Evolutionary conservation across 495 filamentous ascomycete genomes (phyloP).

Genomic region (Hypoxylon lenormandii): DNA sequence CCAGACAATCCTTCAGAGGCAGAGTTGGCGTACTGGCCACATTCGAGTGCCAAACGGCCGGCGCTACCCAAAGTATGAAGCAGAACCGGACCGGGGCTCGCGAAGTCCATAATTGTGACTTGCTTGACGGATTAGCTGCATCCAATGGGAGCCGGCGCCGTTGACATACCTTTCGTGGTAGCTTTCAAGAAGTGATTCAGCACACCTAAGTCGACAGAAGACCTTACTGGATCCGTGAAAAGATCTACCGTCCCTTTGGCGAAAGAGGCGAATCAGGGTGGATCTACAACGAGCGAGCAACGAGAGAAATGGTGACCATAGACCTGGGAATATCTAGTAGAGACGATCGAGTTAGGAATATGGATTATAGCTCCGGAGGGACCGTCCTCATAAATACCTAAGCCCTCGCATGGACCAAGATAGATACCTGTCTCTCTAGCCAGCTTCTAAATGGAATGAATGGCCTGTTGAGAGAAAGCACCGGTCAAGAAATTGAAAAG

Average conservation of each 20-base stretch:
- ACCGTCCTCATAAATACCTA: background rate
- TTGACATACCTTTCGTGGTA: constrained; percentile 34
- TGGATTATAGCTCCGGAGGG: background rate
- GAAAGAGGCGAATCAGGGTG: constrained; percentile 3
- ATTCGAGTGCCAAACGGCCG: constrained; percentile 16
- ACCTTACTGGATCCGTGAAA: constrained; percentile 22
- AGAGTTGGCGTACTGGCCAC: constrained; percentile 42
- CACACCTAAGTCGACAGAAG: constrained; percentile 11
- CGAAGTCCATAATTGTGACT: constrained; percentile 33
- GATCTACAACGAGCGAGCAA: constrained; percentile 4
- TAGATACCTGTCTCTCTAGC: background rate
- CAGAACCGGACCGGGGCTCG: constrained; percentile 42
- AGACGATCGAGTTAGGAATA: background rate
- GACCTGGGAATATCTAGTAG: background rate
- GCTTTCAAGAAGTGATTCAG: constrained; percentile 12
- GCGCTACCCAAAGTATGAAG: constrained; percentile 30
- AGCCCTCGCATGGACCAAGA: background rate
- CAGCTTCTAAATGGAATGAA: background rate
- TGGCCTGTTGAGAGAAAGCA: too few species aligned
- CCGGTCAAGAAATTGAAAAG: too few species aligned
- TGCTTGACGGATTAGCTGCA: constrained; percentile 16
- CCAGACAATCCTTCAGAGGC: constrained; percentile 46
- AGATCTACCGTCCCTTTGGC: constrained; percentile 14
- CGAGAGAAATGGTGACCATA: background rate
- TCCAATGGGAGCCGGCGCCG: constrained; percentile 30